phyloP scores from a whole-genome alignment of 2,329 filamentous ascomycete genomes.

The Clathrospora elynae region DNA sequence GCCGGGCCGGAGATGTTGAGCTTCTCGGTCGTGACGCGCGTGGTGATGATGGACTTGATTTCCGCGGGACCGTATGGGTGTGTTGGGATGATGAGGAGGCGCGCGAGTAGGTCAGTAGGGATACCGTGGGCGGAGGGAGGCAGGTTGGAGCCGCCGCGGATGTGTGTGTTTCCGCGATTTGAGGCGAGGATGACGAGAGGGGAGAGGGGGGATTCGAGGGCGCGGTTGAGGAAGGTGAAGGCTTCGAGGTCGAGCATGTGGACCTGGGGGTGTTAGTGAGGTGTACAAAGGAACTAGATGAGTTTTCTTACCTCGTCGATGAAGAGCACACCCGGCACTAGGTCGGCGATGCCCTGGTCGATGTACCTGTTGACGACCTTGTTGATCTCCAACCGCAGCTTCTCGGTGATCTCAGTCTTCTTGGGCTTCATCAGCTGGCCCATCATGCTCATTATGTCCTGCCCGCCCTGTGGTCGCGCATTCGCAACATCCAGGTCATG shows the following conservation, averaged over 20 bases:
- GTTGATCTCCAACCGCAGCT: constrained; percentile 94
- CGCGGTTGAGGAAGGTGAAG: constrained; percentile 98
- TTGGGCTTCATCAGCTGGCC: constrained; percentile 99
- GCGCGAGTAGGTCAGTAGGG: constrained; percentile 88
- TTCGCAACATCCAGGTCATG: constrained; percentile 98
- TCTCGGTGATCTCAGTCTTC: constrained; percentile 99
- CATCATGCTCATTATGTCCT: constrained; percentile 99
- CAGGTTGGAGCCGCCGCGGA: constrained; percentile 76
- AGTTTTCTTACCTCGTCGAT: constrained; percentile 83
- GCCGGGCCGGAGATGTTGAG: constrained; percentile 80
- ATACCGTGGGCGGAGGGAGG: constrained; percentile 81
- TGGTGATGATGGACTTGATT: constrained; percentile 88
- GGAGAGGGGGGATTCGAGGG: constrained; percentile 91
- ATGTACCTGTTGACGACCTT: constrained; percentile 99
- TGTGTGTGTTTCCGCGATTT: constrained; percentile 91
- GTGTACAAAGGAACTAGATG: background rate
- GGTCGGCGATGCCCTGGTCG: constrained; percentile 94
- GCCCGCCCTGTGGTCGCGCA: constrained; percentile 89
- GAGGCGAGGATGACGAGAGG: constrained; percentile 97
- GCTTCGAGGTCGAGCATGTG: constrained; percentile 99
- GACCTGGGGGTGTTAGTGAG: constrained; percentile 62
- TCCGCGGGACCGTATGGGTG: constrained; percentile 86
- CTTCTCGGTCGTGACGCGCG: constrained; percentile 80
- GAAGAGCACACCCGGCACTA: constrained; percentile 97
- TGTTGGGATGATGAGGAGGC: constrained; percentile 94